Conservation (phyloP, 192 early-diverging fungal genomes). For the Backusella macrospora region DNA sequence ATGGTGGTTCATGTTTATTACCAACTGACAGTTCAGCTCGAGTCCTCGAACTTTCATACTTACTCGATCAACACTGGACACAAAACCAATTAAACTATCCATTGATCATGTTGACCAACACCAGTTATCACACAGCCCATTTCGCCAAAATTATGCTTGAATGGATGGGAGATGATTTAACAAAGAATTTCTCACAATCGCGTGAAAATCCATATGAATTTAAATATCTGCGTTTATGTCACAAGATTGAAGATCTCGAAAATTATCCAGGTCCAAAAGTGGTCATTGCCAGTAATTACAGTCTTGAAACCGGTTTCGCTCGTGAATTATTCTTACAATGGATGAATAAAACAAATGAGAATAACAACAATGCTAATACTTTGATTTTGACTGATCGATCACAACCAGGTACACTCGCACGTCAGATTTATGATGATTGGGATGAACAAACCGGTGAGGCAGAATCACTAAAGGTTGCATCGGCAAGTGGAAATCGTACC, state of each 20-base stretch:
- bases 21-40: slow-evolving; percentile 90
- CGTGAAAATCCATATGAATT: slow-evolving; percentile 91
- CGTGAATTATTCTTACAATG: slow-evolving; percentile 78
- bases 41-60: slow-evolving; percentile 86
- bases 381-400: slow-evolving; percentile 83
- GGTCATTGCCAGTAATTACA: slow-evolving; percentile 79
- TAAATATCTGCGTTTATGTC: slow-evolving; percentile 71
- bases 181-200: slow-evolving; percentile 66
- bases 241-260: slow-evolving; percentile 69
- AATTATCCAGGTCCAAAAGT: slow-evolving; percentile 76
- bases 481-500: slow-evolving; percentile 27
- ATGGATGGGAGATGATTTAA: slow-evolving; percentile 92
- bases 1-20: slow-evolving; percentile 81
- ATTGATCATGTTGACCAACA: slow-evolving; percentile 78
- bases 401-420: slow-evolving; percentile 67
- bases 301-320: slow-evolving; percentile 83
- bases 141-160: slow-evolving; percentile 91
- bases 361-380: slow-evolving; percentile 50
- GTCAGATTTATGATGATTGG: slow-evolving; percentile 72
- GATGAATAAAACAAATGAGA: slow-evolving; percentile 42
- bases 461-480: slow-evolving; percentile 29
- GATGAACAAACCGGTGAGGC: slow-evolving; percentile 43
- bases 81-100: slow-evolving; percentile 62
- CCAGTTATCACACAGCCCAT: slow-evolving; percentile 73
- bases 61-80: slow-evolving; percentile 89